Base-by-base conservation (phyloP, 352 stramenopile genomes). In the Aphanomyces stellatus region DNA sequence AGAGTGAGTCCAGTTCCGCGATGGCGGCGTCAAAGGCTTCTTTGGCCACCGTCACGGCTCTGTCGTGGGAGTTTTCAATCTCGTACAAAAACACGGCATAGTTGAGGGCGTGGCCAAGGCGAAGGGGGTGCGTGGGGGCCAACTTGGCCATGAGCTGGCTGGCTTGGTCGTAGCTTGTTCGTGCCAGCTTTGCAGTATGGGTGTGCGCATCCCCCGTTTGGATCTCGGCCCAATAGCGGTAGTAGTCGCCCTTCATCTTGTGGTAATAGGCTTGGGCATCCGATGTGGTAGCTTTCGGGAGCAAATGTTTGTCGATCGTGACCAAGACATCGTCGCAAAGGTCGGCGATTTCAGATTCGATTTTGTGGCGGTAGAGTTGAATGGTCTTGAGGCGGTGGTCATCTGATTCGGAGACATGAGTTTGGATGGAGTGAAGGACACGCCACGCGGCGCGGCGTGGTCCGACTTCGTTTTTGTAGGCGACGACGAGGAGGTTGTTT, bases 391-490 rank as follows among this genome's bases (percentile, higher is more conserved):
- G n/a, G n/a, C n/a, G n/a, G n/a, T n/a, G n/a, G n/a, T 30, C 49
- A 30, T 1, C 37, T 48, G 27, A 59, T 51, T 8, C 46, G 49
- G 30, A 8, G 42, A 24, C 8, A 5, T 60, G 46, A 30, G 49
- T 51, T 49, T 76, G 48, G 27, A 80, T 76, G 24, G 67, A 46
- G 37, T 53, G 51, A 30, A 80, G 31, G 15, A 72, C 65, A 62
- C 71, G 71, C 69, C 71, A 79, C 28, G 62, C 51, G 11, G 71
- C 69, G 22, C 71, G 69, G 3, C 53, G 64, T 1, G 35, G 7
- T 30, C 71, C 71, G 1, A 79, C 43, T 22, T 72, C 69, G 65
- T 77, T 77, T 51, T 79, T 77, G 70, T 69, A 74, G 10, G 71
- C 71, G 17, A 76, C 70, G 1, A 71, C 53, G 1, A 75, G 34